phyloP scores from a whole-genome alignment of 306 rosid genomes.

The Astragalus membranaceus region DNA sequence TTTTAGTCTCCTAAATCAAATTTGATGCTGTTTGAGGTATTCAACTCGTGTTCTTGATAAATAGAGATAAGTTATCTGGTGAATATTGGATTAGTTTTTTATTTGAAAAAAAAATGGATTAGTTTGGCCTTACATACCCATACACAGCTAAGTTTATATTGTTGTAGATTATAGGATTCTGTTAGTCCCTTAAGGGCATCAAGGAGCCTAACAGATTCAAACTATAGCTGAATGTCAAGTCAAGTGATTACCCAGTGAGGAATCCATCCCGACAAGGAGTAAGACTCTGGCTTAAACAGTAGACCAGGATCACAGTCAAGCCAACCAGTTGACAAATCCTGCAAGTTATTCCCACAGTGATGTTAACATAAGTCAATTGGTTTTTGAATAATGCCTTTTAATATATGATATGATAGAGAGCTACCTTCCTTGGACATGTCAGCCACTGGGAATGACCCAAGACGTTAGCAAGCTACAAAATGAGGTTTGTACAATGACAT shows the following conservation, averaged over 20 bases:
- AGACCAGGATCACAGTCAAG: slow-evolving; percentile 92
- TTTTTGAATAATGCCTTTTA: slow-evolving; percentile 9
- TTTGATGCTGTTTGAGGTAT: slow-evolving; percentile 1
- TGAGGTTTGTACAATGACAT: slow-evolving; percentile 20
- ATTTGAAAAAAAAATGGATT: too few relatives aligned
- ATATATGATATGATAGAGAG: slow-evolving; percentile 14
- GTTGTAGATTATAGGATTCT: background rate
- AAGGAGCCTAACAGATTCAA: too few relatives aligned
- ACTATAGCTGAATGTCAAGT: slow-evolving; percentile 12
- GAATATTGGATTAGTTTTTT: background rate
- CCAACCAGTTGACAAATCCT: slow-evolving; percentile 96
- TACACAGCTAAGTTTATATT: background rate
- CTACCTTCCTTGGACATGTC: slow-evolving; percentile 97
- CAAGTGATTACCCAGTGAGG: slow-evolving; percentile 58
- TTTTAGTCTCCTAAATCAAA: background rate
- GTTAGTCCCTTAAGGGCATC: too few relatives aligned
- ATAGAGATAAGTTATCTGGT: background rate
- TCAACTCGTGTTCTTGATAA: background rate
- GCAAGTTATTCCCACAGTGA: slow-evolving; percentile 30
- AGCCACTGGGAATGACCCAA: slow-evolving; percentile 87
- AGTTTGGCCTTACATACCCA: background rate
- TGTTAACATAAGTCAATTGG: slow-evolving; percentile 11
- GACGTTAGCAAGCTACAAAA: slow-evolving; percentile 82
- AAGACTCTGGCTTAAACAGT: slow-evolving; percentile 73
- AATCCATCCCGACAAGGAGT: slow-evolving; percentile 60